Evolutionary conservation across 495 filamentous ascomycete genomes (phyloP).

Genomic region (Penicillium waksmanii): DNA sequence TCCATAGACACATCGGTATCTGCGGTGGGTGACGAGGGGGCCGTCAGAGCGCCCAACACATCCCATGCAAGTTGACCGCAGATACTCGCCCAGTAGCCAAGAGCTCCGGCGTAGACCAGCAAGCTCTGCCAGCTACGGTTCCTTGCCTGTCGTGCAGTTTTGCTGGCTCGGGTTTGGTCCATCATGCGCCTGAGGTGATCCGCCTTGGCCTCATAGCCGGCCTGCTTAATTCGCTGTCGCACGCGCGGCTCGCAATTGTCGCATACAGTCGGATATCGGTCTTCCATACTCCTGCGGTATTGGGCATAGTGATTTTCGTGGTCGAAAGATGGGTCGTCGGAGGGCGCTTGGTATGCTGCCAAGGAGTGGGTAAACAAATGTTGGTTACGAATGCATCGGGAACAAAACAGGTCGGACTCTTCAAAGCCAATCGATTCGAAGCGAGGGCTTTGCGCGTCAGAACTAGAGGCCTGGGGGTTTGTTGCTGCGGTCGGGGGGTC

Average conservation of each 20-base stretch:
- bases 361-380: constrained; percentile 68
- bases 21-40: neutral
- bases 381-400: constrained; percentile 80
- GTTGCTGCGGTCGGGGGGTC: constrained; percentile 73
- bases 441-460: constrained; percentile 33
- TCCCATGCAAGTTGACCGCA: constrained; percentile 50
- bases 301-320: constrained; percentile 59
- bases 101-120: constrained; percentile 49
- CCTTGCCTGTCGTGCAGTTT: constrained; percentile 42
- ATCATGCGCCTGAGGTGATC: constrained; percentile 76
- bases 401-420: constrained; percentile 70
- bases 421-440: constrained; percentile 39
- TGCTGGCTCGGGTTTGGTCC: constrained; percentile 59
- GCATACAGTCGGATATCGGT: constrained; percentile 84
- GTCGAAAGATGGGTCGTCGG: constrained; percentile 61
- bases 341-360: constrained; percentile 69
- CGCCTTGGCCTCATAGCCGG: constrained; percentile 77
- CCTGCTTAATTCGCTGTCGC: constrained; percentile 61
- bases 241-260: constrained; percentile 71
- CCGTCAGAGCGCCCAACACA: constrained; percentile 32
- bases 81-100: constrained; percentile 57
- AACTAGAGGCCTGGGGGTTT: constrained; percentile 29
- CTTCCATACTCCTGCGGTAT: constrained; percentile 68
- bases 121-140: constrained; percentile 55
- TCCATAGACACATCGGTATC: constrained; percentile 11